These are phyloP conservation scores for Ampelomyces quisqualis DNA, from an alignment of 2,329 filamentous ascomycete species.

Conservation along the genomic window DNA sequence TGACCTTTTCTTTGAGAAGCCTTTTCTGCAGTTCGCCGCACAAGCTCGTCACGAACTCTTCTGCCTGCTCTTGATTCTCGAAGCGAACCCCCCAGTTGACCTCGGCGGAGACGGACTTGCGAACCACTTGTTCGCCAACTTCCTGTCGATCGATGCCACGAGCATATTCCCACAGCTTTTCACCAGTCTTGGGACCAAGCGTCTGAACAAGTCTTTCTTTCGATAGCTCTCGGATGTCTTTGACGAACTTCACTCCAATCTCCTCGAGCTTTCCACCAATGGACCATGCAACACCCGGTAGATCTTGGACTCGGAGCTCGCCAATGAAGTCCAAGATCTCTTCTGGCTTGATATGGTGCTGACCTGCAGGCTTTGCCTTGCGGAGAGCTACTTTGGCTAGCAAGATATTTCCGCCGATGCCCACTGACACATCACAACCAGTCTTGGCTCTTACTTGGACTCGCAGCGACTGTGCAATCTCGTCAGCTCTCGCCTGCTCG, in stretches of 20 bases:
- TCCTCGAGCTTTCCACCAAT: slow-evolving; percentile 86
- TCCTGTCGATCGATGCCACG: slow-evolving; percentile 83
- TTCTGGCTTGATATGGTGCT: slow-evolving; percentile 83
- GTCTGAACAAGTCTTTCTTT: slow-evolving; percentile 72
- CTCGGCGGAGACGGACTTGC: slow-evolving; percentile 95
- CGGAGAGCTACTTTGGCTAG: slow-evolving; percentile 87
- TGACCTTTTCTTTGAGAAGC: slow-evolving; percentile 78
- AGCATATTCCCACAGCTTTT: slow-evolving; percentile 86
- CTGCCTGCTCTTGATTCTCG: slow-evolving; percentile 84
- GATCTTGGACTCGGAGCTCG: slow-evolving; percentile 71
- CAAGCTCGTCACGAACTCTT: slow-evolving; percentile 84
- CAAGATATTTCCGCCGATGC: slow-evolving; percentile 87
- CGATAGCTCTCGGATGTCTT: slow-evolving; percentile 74
- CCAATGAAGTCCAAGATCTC: slow-evolving; percentile 75
- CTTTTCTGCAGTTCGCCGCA: slow-evolving; percentile 82
- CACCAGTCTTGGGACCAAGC: slow-evolving; percentile 88
- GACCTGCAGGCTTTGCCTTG: slow-evolving; percentile 91
- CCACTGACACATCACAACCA: slow-evolving; percentile 68
- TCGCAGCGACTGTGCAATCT: slow-evolving; percentile 68
- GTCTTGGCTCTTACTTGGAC: slow-evolving; percentile 16
- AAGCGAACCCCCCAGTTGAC: slow-evolving; percentile 99
- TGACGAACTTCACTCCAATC: slow-evolving; percentile 77
- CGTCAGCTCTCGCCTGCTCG: slow-evolving; percentile 76
- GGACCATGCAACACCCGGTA: slow-evolving; percentile 91
- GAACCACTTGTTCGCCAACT: slow-evolving; percentile 79